phyloP scores from a whole-genome alignment of 2,329 filamentous ascomycete species.

The Xylariaceae sp. region DNA sequence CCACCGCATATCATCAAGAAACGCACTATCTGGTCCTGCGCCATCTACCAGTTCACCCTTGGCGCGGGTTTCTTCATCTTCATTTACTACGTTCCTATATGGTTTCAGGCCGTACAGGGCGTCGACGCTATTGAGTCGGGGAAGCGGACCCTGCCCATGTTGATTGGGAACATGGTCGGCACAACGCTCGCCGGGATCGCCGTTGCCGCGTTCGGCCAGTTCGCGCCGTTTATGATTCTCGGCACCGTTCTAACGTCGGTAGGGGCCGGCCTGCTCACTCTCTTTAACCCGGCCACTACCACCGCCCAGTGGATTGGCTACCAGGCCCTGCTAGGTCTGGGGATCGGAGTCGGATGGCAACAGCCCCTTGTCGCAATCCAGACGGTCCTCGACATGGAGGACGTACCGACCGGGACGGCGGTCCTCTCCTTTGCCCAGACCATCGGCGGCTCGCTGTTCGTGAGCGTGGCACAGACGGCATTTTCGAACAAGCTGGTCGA shows the following conservation, averaged over 20 bases:
- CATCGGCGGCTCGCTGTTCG: slow-evolving; percentile 29
- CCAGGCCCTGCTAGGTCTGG: slow-evolving; percentile 35
- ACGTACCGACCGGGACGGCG: slow-evolving; percentile 31
- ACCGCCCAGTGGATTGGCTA: slow-evolving; percentile 35
- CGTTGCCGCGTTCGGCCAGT: slow-evolving; percentile 33
- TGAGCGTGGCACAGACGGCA: slow-evolving; percentile 29
- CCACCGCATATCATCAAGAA: slow-evolving; percentile 27
- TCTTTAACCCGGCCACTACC: slow-evolving; percentile 20
- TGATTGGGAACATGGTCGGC: slow-evolving; percentile 22
- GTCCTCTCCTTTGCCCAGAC: slow-evolving; percentile 31
- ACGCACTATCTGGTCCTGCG: slow-evolving; percentile 22
- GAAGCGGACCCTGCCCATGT: slow-evolving; percentile 36
- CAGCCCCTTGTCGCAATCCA: slow-evolving; percentile 32
- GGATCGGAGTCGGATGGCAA: slow-evolving; percentile 34
- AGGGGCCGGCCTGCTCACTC: slow-evolving; percentile 34
- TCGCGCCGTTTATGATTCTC: slow-evolving; percentile 31
- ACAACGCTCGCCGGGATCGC: slow-evolving; percentile 28
- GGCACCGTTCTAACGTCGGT: slow-evolving; percentile 26
- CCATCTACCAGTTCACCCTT: slow-evolving; percentile 17
- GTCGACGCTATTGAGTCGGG: slow-evolving; percentile 37
- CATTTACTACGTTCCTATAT: slow-evolving; percentile 39
- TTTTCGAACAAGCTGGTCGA: slow-evolving; percentile 28
- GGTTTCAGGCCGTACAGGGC: slow-evolving; percentile 31
- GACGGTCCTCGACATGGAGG: slow-evolving; percentile 27
- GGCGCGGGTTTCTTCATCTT: slow-evolving; percentile 34